These are phyloP conservation scores for Eucalyptus fibrosa DNA, from an alignment of 345 rosid genomes.

Conservation along the genomic window DNA sequence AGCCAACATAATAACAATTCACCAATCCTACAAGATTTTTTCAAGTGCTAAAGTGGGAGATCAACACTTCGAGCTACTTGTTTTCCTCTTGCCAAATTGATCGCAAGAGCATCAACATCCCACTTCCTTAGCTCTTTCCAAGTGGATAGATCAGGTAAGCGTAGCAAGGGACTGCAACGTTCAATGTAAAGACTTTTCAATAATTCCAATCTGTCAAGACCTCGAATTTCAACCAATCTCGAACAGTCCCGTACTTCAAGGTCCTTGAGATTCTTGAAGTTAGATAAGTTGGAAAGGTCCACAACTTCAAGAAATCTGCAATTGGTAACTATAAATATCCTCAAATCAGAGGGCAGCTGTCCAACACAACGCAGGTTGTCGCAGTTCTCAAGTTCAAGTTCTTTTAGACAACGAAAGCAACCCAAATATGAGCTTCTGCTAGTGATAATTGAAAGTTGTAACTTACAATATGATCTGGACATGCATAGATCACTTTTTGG, in stretches of 20 bases:
- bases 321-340: too few relatives aligned
- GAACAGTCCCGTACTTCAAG: accelerated
- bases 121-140: not conserved
- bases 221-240: not conserved
- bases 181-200: accelerated
- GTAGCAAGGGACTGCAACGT: not conserved
- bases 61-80: not conserved
- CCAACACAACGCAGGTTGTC: too few relatives aligned
- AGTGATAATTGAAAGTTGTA: too few relatives aligned
- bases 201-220: not conserved
- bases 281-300: too few relatives aligned
- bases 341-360: too few relatives aligned
- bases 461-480: too few relatives aligned
- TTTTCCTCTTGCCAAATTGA: not conserved
- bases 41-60: not conserved
- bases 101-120: not conserved
- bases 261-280: too few relatives aligned
- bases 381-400: too few relatives aligned
- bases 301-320: too few relatives aligned
- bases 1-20: not conserved
- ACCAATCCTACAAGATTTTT: not conserved
- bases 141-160: not conserved
- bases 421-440: too few relatives aligned
- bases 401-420: too few relatives aligned
- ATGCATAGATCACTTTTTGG: too few relatives aligned